Percentiles rank a stretch among this genome's conserved stretches.
Evolutionary conservation across 1,139 yeast genomes (phyloP).

Genomic region (Geotrichum australiense): DNA sequence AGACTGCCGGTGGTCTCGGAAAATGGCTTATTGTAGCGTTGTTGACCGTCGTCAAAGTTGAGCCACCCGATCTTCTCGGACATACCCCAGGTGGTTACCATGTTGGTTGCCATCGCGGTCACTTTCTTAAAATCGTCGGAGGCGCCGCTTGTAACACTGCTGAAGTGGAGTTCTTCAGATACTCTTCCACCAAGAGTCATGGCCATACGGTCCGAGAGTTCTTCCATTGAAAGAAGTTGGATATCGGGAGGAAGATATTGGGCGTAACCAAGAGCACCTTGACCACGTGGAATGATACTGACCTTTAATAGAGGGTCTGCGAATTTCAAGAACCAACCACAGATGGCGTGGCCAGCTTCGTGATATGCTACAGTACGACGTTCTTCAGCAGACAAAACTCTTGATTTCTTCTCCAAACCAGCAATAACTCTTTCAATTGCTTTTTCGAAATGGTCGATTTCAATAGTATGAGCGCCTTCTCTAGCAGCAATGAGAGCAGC

Average conservation of each 20-base stretch:
- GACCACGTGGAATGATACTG: constrained; percentile 93
- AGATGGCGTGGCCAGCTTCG: constrained; percentile 97
- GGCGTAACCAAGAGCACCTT: constrained; percentile 96
- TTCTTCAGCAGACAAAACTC: constrained; percentile 78
- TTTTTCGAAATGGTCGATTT: constrained; percentile 76
- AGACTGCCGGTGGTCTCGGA: constrained; percentile 76
- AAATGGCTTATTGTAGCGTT: constrained; percentile 68
- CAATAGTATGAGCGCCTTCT: constrained; percentile 57
- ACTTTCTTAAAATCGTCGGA: constrained; percentile 94
- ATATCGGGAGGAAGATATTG: constrained; percentile 94
- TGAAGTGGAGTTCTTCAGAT: constrained; percentile 85
- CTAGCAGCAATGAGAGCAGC: constrained; percentile 97
- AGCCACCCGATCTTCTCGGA: constrained; percentile 78
- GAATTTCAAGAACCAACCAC: constrained; percentile 87
- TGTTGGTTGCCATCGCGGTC: constrained; percentile 81
- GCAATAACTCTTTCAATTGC: constrained; percentile 97
- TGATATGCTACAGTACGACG: constrained; percentile 90
- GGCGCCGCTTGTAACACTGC: constrained; percentile 90
- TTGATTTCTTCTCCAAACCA: constrained; percentile 85
- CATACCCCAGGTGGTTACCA: constrained; percentile 93
- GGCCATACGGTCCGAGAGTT: constrained; percentile 79
- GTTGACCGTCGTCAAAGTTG: constrained; percentile 60
- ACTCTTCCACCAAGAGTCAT: constrained; percentile 98
- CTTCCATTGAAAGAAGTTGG: constrained; percentile 68
- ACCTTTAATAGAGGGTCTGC: constrained; percentile 94